phyloP scores from a whole-genome alignment of 2,329 filamentous ascomycete species.

The Fusarium dlaminii region DNA sequence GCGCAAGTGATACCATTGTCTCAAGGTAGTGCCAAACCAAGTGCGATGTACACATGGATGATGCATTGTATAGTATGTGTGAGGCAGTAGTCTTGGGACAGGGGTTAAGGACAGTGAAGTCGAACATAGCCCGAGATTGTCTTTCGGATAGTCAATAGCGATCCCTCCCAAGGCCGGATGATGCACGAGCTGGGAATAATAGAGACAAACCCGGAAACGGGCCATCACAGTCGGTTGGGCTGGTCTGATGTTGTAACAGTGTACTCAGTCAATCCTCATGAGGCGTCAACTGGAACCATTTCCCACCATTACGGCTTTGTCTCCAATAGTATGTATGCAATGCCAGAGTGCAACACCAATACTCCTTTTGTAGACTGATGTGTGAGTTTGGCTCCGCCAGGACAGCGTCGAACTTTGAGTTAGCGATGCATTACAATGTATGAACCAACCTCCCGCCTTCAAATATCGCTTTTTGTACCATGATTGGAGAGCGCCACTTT shows the following conservation, averaged over 20 bases:
- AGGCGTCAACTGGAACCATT: slow-evolving; percentile 24
- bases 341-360: slow-evolving; percentile 27
- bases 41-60: slow-evolving; percentile 23
- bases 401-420: slow-evolving; percentile 38
- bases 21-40: slow-evolving; percentile 39
- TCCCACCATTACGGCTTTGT: slow-evolving; percentile 28
- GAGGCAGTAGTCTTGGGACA: slow-evolving; percentile 29
- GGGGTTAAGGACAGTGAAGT: slow-evolving; percentile 34
- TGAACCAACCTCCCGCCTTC: slow-evolving; percentile 23
- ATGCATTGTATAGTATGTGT: slow-evolving; percentile 29
- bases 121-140: slow-evolving; percentile 41
- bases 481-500: slow-evolving; percentile 19
- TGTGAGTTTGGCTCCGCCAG: slow-evolving; percentile 32
- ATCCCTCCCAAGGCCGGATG: slow-evolving; percentile 12
- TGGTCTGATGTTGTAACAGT: slow-evolving; percentile 4
- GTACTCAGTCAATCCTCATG: slow-evolving; percentile 4
- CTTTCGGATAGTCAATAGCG: slow-evolving; percentile 32
- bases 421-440: slow-evolving; percentile 18
- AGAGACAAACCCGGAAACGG: slow-evolving; percentile 21
- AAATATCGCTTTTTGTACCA: slow-evolving; percentile 3
- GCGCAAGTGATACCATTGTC: slow-evolving; percentile 40
- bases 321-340: background rate
- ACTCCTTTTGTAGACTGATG: slow-evolving; percentile 25
- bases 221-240: slow-evolving; percentile 30
- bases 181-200: slow-evolving; percentile 12